Conservation (phyloP, 441 rosid species). For the Eutrema salsugineum region DNA sequence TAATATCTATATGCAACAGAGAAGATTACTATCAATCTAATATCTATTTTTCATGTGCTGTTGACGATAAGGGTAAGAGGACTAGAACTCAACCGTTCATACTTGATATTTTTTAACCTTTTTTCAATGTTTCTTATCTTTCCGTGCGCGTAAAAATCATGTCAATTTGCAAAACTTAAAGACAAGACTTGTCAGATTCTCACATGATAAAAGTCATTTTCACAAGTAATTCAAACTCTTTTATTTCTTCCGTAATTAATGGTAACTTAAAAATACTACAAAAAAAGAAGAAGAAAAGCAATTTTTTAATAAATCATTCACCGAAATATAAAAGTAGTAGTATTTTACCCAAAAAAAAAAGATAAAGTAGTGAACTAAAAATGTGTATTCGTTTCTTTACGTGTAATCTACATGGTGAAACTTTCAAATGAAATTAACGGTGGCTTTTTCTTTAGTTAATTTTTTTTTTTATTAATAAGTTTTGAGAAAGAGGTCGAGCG, state of each 20-base stretch:
- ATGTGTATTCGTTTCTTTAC: conserved; percentile 13
- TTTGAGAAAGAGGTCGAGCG: background rate
- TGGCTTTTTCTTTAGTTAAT: background rate
- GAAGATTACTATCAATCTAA: too few relatives aligned
- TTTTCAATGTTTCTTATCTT: background rate
- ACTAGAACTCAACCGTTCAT: too few relatives aligned
- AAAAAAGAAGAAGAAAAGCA: background rate
- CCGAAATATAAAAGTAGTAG: background rate
- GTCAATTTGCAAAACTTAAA: background rate
- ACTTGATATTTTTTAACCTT: background rate
- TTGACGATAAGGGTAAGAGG: too few relatives aligned
- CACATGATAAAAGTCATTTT: background rate
- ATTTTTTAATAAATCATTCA: background rate
- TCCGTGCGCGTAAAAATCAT: background rate
- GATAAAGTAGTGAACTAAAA: background rate
- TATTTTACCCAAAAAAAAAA: too few relatives aligned
- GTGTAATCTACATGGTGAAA: conserved; percentile 1
- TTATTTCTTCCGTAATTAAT: background rate
- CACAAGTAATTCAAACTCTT: background rate
- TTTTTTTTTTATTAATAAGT: background rate
- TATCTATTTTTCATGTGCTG: background rate
- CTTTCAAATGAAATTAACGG: background rate
- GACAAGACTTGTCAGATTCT: background rate
- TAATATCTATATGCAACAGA: too few relatives aligned
- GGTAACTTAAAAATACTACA: background rate